These are phyloP conservation scores for Drechslerella coelobrocha DNA, from an alignment of 2,329 filamentous ascomycete species.

Conservation along the genomic window DNA sequence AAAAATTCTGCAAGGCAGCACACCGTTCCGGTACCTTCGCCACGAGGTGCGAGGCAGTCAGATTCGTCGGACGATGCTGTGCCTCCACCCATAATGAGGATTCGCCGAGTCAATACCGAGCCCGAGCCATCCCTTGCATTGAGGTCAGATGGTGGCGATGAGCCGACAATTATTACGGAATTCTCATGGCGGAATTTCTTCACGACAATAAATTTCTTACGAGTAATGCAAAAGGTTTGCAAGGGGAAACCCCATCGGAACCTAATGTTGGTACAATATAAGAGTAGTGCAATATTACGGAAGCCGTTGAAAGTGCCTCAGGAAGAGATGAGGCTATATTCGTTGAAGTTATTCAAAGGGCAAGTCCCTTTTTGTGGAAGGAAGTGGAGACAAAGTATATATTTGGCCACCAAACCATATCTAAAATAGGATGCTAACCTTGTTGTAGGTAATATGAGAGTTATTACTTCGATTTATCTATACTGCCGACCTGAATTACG, in stretches of 20 bases:
- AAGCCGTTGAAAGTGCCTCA: conserved; percentile 92
- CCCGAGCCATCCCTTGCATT: conserved; percentile 55
- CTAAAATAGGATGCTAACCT: background rate
- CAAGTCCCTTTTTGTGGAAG: conserved; percentile 97
- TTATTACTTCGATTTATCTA: conserved; percentile 95
- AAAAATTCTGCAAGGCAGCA: conserved; percentile 59
- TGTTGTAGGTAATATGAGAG: conserved; percentile 79
- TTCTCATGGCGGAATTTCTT: conserved; percentile 97
- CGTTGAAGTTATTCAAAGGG: conserved; percentile 96
- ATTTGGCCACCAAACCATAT: background rate
- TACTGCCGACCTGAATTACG: conserved; percentile 90
- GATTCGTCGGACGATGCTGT: conserved; percentile 72
- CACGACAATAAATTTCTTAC: conserved; percentile 90
- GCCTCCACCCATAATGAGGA: conserved; percentile 79
- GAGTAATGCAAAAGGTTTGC: conserved; percentile 96
- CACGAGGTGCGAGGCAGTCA: conserved; percentile 51
- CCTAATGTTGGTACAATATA: conserved; percentile 91
- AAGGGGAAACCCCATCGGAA: conserved; percentile 95
- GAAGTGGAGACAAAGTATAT: conserved; percentile 83
- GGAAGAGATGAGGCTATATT: conserved; percentile 85
- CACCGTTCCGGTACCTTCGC: conserved; percentile 29
- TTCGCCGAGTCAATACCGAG: conserved; percentile 62
- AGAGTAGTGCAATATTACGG: conserved; percentile 87
- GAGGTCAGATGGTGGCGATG: conserved; percentile 28
- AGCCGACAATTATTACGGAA: conserved; percentile 75